These are phyloP conservation scores for Casuarina equisetifolia DNA, from an alignment of 306 rosid species.

Conservation along the genomic window DNA sequence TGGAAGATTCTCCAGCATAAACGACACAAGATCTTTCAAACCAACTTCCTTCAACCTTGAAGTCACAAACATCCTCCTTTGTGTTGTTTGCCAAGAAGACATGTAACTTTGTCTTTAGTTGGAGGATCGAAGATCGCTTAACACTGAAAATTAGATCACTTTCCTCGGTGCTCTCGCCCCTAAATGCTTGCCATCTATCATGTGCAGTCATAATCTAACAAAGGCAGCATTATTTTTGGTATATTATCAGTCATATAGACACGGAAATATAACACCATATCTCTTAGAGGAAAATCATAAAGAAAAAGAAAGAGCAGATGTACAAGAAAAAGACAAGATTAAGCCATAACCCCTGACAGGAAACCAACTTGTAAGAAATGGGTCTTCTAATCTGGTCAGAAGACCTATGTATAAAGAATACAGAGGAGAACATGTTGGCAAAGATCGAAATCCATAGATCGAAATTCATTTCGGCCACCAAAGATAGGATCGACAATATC, in stretches of 20 bases:
- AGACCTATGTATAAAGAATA: no score
- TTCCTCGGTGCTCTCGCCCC: constrained; percentile 22
- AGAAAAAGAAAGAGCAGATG: no score
- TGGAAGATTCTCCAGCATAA: constrained; percentile 53
- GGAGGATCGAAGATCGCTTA: constrained; percentile 42
- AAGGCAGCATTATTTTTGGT: neutral
- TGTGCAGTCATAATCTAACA: constrained; percentile 30
- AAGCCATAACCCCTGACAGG: no score
- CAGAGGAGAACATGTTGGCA: no score
- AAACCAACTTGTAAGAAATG: no score
- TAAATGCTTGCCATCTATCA: constrained; percentile 34
- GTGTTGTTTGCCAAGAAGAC: constrained; percentile 61
- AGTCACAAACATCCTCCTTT: constrained; percentile 49
- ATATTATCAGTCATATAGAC: neutral
- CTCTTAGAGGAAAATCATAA: no score
- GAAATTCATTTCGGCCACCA: no score
- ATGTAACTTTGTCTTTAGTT: constrained; percentile 48
- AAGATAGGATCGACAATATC: no score
- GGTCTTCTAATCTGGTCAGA: no score
- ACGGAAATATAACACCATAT: neutral
- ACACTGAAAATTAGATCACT: constrained; percentile 25
- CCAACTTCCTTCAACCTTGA: constrained; percentile 57
- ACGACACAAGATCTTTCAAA: constrained; percentile 47
- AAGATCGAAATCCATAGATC: no score
- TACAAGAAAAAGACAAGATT: no score